Conservation (phyloP, 225 moss, liverwort and hornwort species). For the Antitrichia curtipendula region DNA sequence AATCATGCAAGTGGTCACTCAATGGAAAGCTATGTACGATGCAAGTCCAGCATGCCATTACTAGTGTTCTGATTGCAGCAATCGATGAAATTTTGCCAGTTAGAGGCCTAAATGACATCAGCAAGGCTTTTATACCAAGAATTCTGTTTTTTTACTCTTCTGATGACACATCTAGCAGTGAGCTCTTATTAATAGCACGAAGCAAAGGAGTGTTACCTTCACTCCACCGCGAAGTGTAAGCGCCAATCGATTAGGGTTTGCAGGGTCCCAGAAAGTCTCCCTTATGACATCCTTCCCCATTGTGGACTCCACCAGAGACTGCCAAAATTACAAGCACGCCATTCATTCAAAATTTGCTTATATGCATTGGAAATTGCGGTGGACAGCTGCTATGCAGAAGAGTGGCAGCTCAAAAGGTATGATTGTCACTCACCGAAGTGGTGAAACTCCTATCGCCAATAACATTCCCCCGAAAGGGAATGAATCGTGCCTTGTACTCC, state of each 20-base stretch:
- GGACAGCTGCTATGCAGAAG: too few species aligned
- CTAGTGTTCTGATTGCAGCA: not conserved
- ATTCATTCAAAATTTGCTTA: not conserved
- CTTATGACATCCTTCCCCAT: conserved; percentile 67
- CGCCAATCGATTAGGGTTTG: conserved; percentile 62
- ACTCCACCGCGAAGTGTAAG: conserved; percentile 66
- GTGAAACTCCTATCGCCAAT: conserved; percentile 90
- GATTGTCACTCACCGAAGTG: conserved; percentile 46
- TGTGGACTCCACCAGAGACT: conserved; percentile 90
- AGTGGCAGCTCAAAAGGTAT: not conserved
- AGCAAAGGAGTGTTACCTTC: conserved; percentile 26
- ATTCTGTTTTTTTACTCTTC: not conserved
- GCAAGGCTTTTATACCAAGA: not conserved
- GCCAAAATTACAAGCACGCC: not conserved
- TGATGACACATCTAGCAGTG: not conserved
- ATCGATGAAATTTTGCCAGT: not conserved
- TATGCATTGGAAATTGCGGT: not conserved
- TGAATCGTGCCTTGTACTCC: conserved; percentile 79
- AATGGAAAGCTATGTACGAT: not conserved
- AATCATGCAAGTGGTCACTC: not conserved
- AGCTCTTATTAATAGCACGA: not conserved
- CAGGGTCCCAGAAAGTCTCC: conserved; percentile 58
- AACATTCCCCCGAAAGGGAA: conserved; percentile 52
- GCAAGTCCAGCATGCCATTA: not conserved
- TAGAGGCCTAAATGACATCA: not conserved